Conservation (phyloP, 2,329 filamentous ascomycete species). For the Phaeosphaeriaceae sp. region DNA sequence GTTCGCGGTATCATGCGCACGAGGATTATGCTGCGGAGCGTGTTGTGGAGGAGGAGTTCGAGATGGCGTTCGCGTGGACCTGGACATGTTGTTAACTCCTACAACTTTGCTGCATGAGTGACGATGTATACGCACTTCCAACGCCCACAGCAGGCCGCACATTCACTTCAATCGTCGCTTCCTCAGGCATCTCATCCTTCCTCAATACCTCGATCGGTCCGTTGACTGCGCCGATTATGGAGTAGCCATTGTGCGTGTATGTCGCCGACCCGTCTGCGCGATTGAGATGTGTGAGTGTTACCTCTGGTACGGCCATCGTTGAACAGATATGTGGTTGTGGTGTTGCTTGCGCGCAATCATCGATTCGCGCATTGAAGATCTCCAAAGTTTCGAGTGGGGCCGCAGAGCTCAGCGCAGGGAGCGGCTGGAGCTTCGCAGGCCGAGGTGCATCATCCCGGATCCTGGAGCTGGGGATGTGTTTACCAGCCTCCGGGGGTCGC, state of each 20-base stretch:
- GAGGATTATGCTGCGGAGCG: constrained; percentile 76
- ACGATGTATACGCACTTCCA: constrained; percentile 65
- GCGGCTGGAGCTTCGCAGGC: constrained; percentile 25
- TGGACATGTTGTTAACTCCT: no score
- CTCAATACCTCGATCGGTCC: constrained; percentile 90
- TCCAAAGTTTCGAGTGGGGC: constrained; percentile 33
- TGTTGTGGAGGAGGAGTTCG: constrained; percentile 75
- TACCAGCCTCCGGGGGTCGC: constrained; percentile 7
- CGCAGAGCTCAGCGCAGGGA: constrained; percentile 20
- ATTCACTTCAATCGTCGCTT: constrained; percentile 88
- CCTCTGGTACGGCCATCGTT: constrained; percentile 38
- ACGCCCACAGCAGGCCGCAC: constrained; percentile 85
- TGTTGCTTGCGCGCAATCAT: neutral
- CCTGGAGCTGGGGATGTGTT: constrained; percentile 12
- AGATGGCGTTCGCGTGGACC: constrained; percentile 70
- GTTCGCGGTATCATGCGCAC: constrained; percentile 77
- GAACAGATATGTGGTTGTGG: neutral
- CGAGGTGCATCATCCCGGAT: constrained; percentile 26
- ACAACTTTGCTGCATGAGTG: neutral
- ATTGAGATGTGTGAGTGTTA: constrained; percentile 58
- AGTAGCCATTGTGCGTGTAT: constrained; percentile 78
- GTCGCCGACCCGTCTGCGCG: constrained; percentile 82
- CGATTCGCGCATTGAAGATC: neutral
- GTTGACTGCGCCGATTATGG: constrained; percentile 85
- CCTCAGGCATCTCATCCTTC: constrained; percentile 89